Base-by-base conservation (phyloP, 192 early-diverging fungal genomes). In the Backusella sp. region DNA sequence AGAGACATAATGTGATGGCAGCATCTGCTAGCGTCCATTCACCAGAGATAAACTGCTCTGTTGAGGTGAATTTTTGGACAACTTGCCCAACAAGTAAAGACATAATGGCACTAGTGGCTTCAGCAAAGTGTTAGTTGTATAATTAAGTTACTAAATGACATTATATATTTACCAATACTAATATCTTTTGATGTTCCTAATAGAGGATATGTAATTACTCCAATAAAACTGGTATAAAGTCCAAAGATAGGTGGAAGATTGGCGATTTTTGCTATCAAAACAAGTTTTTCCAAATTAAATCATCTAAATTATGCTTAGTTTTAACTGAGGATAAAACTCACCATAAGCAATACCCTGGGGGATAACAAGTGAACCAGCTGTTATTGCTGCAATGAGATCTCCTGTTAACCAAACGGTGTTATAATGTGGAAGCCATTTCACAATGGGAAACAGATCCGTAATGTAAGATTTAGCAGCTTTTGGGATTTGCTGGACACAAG, bases 161-260 rank as follows among this genome's bases (percentile, higher is more conserved):
- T 62, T 4, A 3, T 28, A 12, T 62, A 12, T 28, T 68, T 80
- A 80, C 94, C 93, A 62, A 93, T 92, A 8, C 91, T 94, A 37
- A 92, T 85, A 72, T 86, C 90, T 77, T 93, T 92, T 34, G 89
- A 88, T 0, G 94, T 95, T 17, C 91, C 91, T 76, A 94, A 90
- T 26, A 92, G 76, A 53, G 86, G 84, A 78, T 95, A 95, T 30
- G 92, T 32, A 15, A 93, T 73, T 21, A 89, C 83, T 35, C 94
- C 92, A 41, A 91, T 79, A 77, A 94, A 91, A 46, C 88, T 86
- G 70, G 93, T 90, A 82, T 94, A 95, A 17, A 95, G 83, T 0
- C 94, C 94, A 74, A 89, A 92, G 74, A 93, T 77, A 44, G 90
- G 85, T 36, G 93, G 92, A 44, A 95, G 78, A 49, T 80, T 81